These are phyloP conservation scores for Penicillium malachiteum DNA, from an alignment of 495 filamentous ascomycete species.

Conservation along the genomic window DNA sequence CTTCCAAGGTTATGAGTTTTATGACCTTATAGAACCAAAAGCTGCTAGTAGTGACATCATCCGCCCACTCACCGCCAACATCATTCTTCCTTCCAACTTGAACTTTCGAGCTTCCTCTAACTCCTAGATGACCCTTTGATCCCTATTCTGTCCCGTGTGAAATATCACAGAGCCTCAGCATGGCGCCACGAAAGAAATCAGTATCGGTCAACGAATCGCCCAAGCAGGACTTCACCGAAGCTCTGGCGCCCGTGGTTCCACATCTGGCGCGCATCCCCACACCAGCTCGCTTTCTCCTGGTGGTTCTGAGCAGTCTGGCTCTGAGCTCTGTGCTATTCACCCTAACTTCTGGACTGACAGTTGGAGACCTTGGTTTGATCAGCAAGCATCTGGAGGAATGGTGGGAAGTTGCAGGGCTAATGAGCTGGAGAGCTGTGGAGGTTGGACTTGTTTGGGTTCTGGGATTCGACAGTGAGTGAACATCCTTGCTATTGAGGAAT, in stretches of 20 bases:
- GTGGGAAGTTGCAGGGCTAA: conserved; percentile 58
- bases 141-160: not conserved
- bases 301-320: conserved; percentile 61
- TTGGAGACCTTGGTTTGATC: conserved; percentile 59
- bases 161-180: conserved; percentile 1
- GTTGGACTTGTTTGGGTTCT: conserved; percentile 69
- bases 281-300: conserved; percentile 58
- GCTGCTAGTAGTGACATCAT: conserved; percentile 34
- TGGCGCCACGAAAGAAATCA: conserved; percentile 18
- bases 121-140: not conserved
- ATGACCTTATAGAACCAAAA: not conserved
- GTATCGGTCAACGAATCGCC: conserved; percentile 4
- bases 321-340: conserved; percentile 58
- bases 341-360: conserved; percentile 47
- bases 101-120: conserved; percentile 3
- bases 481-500: not conserved
- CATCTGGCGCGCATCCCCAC: conserved; percentile 39
- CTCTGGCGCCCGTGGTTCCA: conserved; percentile 2
- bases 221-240: conserved; percentile 13
- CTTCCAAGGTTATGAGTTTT: not conserved
- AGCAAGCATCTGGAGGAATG: conserved; percentile 58
- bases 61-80: conserved; percentile 28
- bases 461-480: conserved; percentile 62
- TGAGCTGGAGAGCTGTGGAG: conserved; percentile 67
- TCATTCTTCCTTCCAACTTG: conserved; percentile 14